Percentiles rank a stretch among this genome's conserved stretches.
These are phyloP conservation scores for Sporothrix variecibatus DNA, from an alignment of 2,329 filamentous ascomycete species.

Conservation along the genomic window DNA sequence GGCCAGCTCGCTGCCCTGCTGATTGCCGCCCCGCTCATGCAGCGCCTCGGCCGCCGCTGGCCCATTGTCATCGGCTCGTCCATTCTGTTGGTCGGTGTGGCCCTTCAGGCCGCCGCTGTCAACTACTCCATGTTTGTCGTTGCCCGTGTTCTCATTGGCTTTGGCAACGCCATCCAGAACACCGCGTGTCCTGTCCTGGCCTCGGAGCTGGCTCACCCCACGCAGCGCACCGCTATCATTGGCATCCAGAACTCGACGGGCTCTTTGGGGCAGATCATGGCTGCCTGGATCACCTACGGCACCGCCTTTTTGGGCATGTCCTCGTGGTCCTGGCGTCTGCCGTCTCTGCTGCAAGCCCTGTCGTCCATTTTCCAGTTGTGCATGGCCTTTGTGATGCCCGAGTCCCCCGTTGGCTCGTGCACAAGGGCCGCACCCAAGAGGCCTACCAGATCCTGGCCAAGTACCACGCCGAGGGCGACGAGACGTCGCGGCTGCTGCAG, in stretches of 20 bases:
- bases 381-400: slow-evolving; percentile 28
- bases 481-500: slow-evolving; percentile 21
- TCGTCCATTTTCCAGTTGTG: slow-evolving; percentile 26
- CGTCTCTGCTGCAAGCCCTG: slow-evolving; percentile 48
- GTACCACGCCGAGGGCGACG: slow-evolving; percentile 30
- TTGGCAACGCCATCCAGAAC: slow-evolving; percentile 54
- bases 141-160: slow-evolving; percentile 68
- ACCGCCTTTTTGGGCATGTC: slow-evolving; percentile 38
- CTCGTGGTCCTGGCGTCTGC: slow-evolving; percentile 37
- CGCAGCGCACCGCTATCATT: slow-evolving; percentile 74
- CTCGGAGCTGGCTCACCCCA: slow-evolving; percentile 72
- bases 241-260: slow-evolving; percentile 82
- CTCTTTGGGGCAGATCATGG: slow-evolving; percentile 72
- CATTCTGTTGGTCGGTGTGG: slow-evolving; percentile 71
- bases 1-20: slow-evolving; percentile 16
- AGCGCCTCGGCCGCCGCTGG: slow-evolving; percentile 66
- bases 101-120: slow-evolving; percentile 69
- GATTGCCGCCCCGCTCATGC: slow-evolving; percentile 40
- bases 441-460: slow-evolving; percentile 40
- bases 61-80: slow-evolving; percentile 73
- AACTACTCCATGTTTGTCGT: slow-evolving; percentile 64
- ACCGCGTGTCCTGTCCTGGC: slow-evolving; percentile 34
- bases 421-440: slow-evolving; percentile 38
- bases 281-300: slow-evolving; percentile 73
- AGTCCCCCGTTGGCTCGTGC: slow-evolving; percentile 27